Base-by-base conservation (phyloP, 2,329 filamentous ascomycete genomes). In the Lasiodiplodia theobromae region DNA sequence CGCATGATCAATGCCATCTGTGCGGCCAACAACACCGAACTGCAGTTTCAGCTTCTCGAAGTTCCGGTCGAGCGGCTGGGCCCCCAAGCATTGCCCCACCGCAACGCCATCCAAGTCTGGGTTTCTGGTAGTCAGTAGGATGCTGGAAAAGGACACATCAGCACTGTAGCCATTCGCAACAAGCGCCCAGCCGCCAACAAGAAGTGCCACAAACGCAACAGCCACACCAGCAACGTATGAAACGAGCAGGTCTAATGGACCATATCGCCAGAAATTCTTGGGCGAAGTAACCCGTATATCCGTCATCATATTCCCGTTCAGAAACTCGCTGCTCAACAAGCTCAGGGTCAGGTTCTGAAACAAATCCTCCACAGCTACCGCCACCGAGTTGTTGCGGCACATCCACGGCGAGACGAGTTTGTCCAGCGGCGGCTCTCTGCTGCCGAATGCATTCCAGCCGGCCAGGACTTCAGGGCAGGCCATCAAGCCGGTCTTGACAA, bases 271-370 rank as follows among this genome's bases (percentile, higher is more conserved):
- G 34, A 40, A 31, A 31, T 40, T 25, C 37, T 53, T 18, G 5
- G 28, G 53, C 18, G 12, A 38, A 4, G n/a, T 18, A 8, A 66
- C 34, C 2, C 6, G n/a, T 16, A 54, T 31, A 6, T 18, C 12
- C 5, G 12, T 7, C 16, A 49, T 66, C 34, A 21, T 54, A 21
- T 44, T 66, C 14, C 31, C 51, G n/a, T 51, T 25, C 4, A 66
- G 49, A 3, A 40, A 12, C 18, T 31, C 34, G n/a, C 31, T 38
- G 49, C 49, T 53, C 11, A 66, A 21, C 38, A 66, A 31, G 37
- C 62, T 66, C 4, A 66, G 34, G 1, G 62, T 66, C 12, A 66
- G 54, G 49, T 66, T 66, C 8, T 34, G 62, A 2, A 49, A 66
- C 0, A 66, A 34, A 16, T 66, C 62, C n/a, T 66, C 62, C 12